phyloP scores from a whole-genome alignment of 2,329 filamentous ascomycete species.

The Dactylella cylindrospora region DNA sequence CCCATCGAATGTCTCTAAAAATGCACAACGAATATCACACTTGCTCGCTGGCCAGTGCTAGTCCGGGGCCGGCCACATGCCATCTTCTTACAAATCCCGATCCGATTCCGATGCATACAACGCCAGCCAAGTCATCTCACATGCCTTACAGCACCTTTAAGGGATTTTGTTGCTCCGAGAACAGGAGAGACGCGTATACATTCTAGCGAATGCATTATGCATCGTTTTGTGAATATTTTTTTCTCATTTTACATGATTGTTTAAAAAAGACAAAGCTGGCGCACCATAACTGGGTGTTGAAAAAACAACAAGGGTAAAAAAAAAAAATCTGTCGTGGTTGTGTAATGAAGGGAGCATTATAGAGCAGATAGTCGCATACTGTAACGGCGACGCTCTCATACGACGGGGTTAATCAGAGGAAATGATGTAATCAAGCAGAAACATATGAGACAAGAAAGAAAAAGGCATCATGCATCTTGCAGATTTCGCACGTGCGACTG shows the following conservation, averaged over 20 bases:
- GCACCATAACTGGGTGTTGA: slow-evolving; percentile 42
- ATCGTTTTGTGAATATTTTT: slow-evolving; percentile 16
- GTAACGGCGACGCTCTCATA: slow-evolving; percentile 37
- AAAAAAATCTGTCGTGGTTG: slow-evolving; percentile 35
- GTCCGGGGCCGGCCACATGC: too few species aligned
- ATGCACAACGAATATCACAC: too few species aligned
- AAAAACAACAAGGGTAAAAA: slow-evolving; percentile 9
- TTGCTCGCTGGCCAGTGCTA: too few species aligned
- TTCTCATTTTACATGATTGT: slow-evolving; percentile 4
- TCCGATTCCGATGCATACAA: slow-evolving; percentile 7
- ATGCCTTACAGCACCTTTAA: slow-evolving; percentile 2
- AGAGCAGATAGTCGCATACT: slow-evolving; percentile 39
- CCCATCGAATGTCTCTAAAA: too few species aligned
- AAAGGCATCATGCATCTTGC: too few species aligned
- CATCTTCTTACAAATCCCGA: not conserved
- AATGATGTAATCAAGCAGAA: slow-evolving; percentile 6
- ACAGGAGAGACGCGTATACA: not conserved
- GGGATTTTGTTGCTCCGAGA: not conserved
- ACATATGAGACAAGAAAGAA: too few species aligned
- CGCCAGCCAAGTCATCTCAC: slow-evolving; percentile 44
- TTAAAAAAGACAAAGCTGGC: slow-evolving; percentile 24
- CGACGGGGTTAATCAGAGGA: too few species aligned
- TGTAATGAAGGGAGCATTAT: slow-evolving; percentile 15
- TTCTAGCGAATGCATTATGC: slow-evolving; percentile 3
- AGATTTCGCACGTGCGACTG: too few species aligned